Conservation (phyloP, 2,329 filamentous ascomycete genomes). For the Lachnellula subtilissima region DNA sequence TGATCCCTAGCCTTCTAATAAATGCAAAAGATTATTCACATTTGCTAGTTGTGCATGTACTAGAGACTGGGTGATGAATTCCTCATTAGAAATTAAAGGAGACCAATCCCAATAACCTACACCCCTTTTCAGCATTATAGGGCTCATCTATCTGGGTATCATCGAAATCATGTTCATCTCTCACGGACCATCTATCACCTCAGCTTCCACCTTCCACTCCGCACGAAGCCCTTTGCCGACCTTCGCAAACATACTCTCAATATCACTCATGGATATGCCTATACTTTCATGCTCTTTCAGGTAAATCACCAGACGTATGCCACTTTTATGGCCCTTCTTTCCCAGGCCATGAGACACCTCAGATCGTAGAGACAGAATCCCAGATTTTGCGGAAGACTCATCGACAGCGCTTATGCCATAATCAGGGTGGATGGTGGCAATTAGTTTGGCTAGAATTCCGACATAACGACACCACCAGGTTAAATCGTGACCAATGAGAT, state of each 20-base stretch:
- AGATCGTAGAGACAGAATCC: background rate
- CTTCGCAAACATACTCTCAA: constrained; percentile 41
- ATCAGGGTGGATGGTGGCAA: constrained; percentile 17
- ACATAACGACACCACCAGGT: constrained; percentile 32
- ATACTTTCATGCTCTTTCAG: constrained; percentile 1
- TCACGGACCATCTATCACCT: constrained; percentile 5
- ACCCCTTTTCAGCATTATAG: too few species aligned
- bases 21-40: too few species aligned
- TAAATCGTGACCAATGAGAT: constrained; percentile 22
- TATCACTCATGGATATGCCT: constrained; percentile 20
- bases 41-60: too few species aligned
- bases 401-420: constrained; percentile 9
- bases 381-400: background rate
- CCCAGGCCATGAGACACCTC: constrained; percentile 11
- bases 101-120: too few species aligned
- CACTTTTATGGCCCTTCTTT: constrained; percentile 20
- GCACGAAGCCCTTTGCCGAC: constrained; percentile 51
- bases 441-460: constrained; percentile 19
- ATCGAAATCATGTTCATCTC: background rate
- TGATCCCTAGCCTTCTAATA: too few species aligned
- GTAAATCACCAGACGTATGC: constrained; percentile 1
- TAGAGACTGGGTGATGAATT: too few species aligned
- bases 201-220: constrained; percentile 25
- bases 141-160: background rate
- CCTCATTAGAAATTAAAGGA: too few species aligned